These are phyloP conservation scores for Pythium scleroteichum DNA, from an alignment of 352 stramenopile genomes.

Conservation along the genomic window DNA sequence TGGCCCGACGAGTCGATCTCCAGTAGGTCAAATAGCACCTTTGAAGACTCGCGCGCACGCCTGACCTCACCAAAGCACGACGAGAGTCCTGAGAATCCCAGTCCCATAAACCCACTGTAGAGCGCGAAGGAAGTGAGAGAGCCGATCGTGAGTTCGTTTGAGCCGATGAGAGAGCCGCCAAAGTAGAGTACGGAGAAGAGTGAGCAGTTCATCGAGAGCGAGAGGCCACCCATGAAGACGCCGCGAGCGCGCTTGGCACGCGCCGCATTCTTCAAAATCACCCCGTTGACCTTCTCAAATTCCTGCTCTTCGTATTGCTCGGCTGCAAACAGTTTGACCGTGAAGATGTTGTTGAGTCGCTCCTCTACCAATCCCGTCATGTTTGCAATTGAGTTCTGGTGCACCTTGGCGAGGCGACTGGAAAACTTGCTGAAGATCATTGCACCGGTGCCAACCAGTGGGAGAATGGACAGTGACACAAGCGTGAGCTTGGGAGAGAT, in stretches of 20 bases:
- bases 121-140: conserved; percentile 90
- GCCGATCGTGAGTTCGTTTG: conserved; percentile 87
- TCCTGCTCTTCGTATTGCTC: conserved; percentile 64
- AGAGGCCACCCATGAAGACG: conserved; percentile 89
- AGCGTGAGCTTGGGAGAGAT: conserved; percentile 90
- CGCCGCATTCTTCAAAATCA: conserved; percentile 66
- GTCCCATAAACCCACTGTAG: conserved; percentile 90
- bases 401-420: conserved; percentile 68
- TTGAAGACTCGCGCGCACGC: conserved; percentile 71
- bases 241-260: conserved; percentile 79
- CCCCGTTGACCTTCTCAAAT: conserved; percentile 71
- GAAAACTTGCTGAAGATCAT: conserved; percentile 88
- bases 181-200: conserved; percentile 91
- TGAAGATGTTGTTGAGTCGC: conserved; percentile 87
- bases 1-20: conserved; percentile 34
- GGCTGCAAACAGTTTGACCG: conserved; percentile 87
- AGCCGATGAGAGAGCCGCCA: conserved; percentile 82
- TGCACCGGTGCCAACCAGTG: conserved; percentile 69
- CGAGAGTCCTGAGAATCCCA: conserved; percentile 87
- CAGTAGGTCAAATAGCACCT: conserved; percentile 71
- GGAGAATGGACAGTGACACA: conserved; percentile 84
- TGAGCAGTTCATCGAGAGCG: conserved; percentile 87
- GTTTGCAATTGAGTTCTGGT: conserved; percentile 73
- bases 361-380: conserved; percentile 88
- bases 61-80: conserved; percentile 82